Evolutionary conservation across 2,329 filamentous ascomycete genomes (phyloP), one percentile per base, ranked within the genome.

Genomic region (Blumeria hordei): DNA sequence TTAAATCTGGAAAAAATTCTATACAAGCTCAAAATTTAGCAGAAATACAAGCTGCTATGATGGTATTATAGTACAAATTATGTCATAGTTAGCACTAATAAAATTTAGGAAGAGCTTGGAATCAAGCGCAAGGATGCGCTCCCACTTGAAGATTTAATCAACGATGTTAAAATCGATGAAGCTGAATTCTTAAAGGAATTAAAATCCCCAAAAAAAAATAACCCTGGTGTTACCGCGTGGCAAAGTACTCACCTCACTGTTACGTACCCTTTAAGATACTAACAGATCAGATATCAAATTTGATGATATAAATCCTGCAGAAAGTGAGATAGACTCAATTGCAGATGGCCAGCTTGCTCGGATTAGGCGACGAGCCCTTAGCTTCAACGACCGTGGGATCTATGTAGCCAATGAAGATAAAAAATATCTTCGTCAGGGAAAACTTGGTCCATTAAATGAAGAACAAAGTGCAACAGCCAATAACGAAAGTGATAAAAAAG

Each of bases 91-190:
- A 39, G 6, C 16, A 28, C 54, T 55, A 52, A 55, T 14, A 9
- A 18, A 32, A 11, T 8, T 47, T 50, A 61, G 62, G 64, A 64
- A 54, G 64, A 66, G 54, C 60, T 65, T 36, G 64, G 64, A 5
- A 55, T 61, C 47, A 56, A 54, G 18, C 56, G 64, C 16, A 60
- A 57, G 45, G 60, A 65, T 49, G 56, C 56, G 4, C 52, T 66
- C 10, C 61, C 60, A 32, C 57, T 64, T 12, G 59, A 60, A 35
- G 62, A 64, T 47, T 54, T 52, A 37, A 54, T 54, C 44, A 43
- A 21, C 21, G 36, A n/a, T 28, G 51, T 36, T 33, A 32, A 54
- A 28, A 28, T 28, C 21, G 21, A 28, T 28, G 21, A 28, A 4
- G 21, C 21, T 28, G 21, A 28, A 28, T 2, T 28, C 2, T 28